Percentiles rank a stretch among this genome's conserved stretches.
Conservation (phyloP, 2,329 filamentous ascomycete species). For the Phoma sp. region DNA sequence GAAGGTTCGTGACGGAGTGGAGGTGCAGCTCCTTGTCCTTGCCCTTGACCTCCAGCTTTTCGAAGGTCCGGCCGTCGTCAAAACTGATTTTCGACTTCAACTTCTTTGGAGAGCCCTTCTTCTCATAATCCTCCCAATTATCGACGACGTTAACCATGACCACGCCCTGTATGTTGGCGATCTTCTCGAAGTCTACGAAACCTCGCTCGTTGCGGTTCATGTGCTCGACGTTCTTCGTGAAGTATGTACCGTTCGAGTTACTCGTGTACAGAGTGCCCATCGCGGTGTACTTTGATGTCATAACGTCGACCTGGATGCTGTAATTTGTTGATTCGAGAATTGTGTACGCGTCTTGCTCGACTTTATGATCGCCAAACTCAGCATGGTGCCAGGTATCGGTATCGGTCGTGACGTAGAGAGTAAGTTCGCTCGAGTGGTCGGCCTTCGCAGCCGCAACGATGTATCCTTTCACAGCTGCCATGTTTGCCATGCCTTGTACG, state of each 20-base stretch:
- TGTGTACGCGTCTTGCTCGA: slow-evolving; percentile 87
- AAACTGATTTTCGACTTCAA: slow-evolving; percentile 87
- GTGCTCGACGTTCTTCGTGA: slow-evolving; percentile 88
- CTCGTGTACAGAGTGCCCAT: slow-evolving; percentile 94
- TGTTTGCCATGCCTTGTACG: slow-evolving; percentile 79
- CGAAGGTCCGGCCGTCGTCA: slow-evolving; percentile 90
- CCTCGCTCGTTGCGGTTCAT: slow-evolving; percentile 83
- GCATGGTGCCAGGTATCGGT: slow-evolving; percentile 88
- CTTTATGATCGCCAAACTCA: slow-evolving; percentile 84
- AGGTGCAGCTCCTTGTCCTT: slow-evolving; percentile 77
- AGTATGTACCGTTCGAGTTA: slow-evolving; percentile 97
- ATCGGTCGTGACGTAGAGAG: slow-evolving; percentile 87
- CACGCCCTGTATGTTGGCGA: slow-evolving; percentile 89
- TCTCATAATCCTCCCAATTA: slow-evolving; percentile 78
- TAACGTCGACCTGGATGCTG: slow-evolving; percentile 95
- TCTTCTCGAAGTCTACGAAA: slow-evolving; percentile 93
- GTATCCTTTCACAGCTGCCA: slow-evolving; percentile 86
- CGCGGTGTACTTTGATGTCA: slow-evolving; percentile 70
- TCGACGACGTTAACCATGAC: slow-evolving; percentile 88
- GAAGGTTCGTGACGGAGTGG: slow-evolving; percentile 87
- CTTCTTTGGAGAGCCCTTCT: slow-evolving; percentile 66
- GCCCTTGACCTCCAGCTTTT: slow-evolving; percentile 71
- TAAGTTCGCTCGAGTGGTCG: slow-evolving; percentile 84
- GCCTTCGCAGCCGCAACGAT: slow-evolving; percentile 84
- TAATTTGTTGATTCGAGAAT: slow-evolving; percentile 96